phyloP scores from a whole-genome alignment of 331 rosid species.

The Rosa hybrid region DNA sequence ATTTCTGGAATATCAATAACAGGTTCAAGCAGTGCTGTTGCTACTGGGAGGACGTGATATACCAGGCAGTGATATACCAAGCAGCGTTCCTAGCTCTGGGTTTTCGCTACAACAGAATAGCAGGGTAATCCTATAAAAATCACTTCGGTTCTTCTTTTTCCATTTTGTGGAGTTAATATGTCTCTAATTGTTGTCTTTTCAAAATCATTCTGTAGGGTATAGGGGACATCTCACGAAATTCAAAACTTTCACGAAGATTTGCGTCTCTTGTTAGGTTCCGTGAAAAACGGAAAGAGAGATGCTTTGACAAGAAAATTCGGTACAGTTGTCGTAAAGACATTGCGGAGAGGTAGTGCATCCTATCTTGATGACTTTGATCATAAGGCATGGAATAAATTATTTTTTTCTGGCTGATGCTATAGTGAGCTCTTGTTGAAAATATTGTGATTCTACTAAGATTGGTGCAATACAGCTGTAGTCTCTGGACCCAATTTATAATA shows the following conservation, averaged over 20 bases:
- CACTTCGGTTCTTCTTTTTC: background rate
- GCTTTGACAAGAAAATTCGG: conserved; percentile 71
- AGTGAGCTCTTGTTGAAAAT: conserved; percentile 13
- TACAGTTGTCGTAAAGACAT: conserved; percentile 71
- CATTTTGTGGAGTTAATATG: background rate
- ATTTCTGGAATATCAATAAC: conserved; percentile 8
- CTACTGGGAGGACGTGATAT: conserved; percentile 36
- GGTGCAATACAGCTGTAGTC: background rate
- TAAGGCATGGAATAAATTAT: background rate
- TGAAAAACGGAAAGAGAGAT: conserved; percentile 72
- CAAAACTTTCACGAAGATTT: conserved; percentile 64
- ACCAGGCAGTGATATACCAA: background rate
- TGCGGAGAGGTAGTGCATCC: conserved; percentile 58
- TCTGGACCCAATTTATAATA: background rate
- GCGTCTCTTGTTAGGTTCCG: conserved; percentile 83
- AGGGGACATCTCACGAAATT: conserved; percentile 48
- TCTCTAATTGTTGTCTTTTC: conserved; percentile 10
- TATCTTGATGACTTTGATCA: background rate
- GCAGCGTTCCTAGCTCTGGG: conserved; percentile 20
- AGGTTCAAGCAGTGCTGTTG: conserved; percentile 42
- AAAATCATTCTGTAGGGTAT: conserved; percentile 38
- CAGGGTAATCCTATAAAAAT: conserved; percentile 44
- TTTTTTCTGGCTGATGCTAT: background rate
- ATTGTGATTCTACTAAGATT: background rate
- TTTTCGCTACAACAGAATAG: conserved; percentile 28